A percentile compares a stretch with the other conserved stretches of the same genome.
phyloP scores from a whole-genome alignment of 257 asterid genomes.

The Leonotis leonurus region DNA sequence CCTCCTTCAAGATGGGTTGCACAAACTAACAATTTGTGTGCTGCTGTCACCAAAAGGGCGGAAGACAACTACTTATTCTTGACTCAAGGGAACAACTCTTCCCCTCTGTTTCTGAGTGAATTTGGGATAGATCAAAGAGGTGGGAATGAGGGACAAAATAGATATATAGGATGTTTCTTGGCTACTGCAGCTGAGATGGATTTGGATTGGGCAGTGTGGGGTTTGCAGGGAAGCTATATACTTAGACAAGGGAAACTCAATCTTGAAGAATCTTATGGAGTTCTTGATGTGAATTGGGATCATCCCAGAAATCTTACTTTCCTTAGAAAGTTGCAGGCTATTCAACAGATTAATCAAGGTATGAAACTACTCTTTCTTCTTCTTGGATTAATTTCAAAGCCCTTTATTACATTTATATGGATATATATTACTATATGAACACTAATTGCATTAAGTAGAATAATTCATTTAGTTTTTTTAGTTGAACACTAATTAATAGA shows the following conservation, averaged over 20 bases:
- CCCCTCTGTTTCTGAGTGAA: constrained; percentile 59
- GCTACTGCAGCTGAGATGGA: constrained; percentile 44
- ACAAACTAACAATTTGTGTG: constrained; percentile 31
- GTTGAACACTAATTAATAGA: no score
- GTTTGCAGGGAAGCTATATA: constrained; percentile 59
- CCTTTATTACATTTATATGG: no score
- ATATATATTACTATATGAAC: neutral
- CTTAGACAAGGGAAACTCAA: constrained; percentile 29
- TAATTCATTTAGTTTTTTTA: no score
- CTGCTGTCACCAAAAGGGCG: neutral
- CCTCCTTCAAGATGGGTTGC: constrained; percentile 19
- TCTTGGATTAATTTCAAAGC: no score
- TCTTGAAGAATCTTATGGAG: constrained; percentile 42
- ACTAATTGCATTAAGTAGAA: no score
- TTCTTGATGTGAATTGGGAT: constrained; percentile 39
- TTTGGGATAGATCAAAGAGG: constrained; percentile 51
- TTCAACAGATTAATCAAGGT: constrained; percentile 54
- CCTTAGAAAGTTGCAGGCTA: constrained; percentile 29
- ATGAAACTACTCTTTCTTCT: neutral
- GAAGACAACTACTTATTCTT: constrained; percentile 28
- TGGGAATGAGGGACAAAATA: constrained; percentile 30
- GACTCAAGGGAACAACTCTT: constrained; percentile 10
- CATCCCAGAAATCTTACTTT: constrained; percentile 33
- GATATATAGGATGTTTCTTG: constrained; percentile 47
- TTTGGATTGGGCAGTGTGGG: constrained; percentile 73